Conservation (phyloP, 2,329 filamentous ascomycete genomes). For the Exophiala phaeomuriformis region DNA sequence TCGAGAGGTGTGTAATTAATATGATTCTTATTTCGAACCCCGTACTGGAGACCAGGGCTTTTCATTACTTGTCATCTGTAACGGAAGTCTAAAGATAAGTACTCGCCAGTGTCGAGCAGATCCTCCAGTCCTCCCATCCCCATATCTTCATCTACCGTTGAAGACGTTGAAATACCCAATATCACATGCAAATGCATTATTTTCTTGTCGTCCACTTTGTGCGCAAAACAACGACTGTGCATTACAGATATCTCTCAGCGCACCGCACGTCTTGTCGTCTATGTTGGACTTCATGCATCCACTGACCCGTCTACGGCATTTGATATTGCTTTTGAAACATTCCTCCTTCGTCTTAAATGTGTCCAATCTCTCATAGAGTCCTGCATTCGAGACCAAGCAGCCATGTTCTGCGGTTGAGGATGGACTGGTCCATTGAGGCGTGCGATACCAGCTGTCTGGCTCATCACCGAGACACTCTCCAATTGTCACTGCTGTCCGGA, state of each 20-base stretch:
- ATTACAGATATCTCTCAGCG: constrained; percentile 9
- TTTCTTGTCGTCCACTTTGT: constrained; percentile 1
- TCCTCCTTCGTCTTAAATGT: constrained; percentile 6
- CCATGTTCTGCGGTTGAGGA: constrained; percentile 5
- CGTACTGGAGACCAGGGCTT: no score
- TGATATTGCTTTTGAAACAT: constrained; percentile 10
- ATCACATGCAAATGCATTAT: background rate
- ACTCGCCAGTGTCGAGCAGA: no score
- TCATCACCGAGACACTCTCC: constrained; percentile 39
- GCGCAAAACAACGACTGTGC: constrained; percentile 9
- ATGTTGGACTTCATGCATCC: background rate
- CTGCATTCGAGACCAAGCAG: constrained; percentile 8
- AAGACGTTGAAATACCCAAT: constrained; percentile 4
- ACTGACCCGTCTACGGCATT: constrained; percentile 4
- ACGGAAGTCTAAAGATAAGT: no score
- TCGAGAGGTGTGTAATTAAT: no score
- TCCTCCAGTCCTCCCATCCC: background rate
- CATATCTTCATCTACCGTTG: background rate
- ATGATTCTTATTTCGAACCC: no score
- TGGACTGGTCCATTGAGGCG: constrained; percentile 9
- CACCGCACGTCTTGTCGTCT: background rate
- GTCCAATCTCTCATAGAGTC: constrained; percentile 6
- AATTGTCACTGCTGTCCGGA: constrained; percentile 36
- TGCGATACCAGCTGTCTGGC: constrained; percentile 37
- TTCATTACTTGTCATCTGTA: no score